A percentile compares a stretch with the other conserved stretches of the same genome.
Conservation (phyloP, 148 eudicot species). For the Fagopyrum homotropicum region DNA sequence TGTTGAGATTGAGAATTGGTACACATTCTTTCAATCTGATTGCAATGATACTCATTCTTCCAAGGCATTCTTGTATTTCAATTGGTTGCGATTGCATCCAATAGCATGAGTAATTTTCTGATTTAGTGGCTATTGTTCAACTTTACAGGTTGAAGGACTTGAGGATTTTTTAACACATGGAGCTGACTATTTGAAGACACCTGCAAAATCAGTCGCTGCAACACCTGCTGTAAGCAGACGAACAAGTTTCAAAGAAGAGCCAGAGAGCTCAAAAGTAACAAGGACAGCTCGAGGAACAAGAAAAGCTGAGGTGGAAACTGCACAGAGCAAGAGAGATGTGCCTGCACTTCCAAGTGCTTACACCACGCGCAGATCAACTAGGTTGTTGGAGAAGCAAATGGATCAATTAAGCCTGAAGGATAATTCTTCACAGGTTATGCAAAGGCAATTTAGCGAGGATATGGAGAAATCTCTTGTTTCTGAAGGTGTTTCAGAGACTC, state of each 20-base stretch:
- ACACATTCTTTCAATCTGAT: not conserved
- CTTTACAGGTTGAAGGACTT: conserved; percentile 64
- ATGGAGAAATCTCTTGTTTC: conserved; percentile 12
- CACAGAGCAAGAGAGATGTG: not conserved
- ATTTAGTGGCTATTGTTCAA: not conserved
- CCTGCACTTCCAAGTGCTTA: conserved; percentile 16
- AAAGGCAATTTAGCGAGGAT: conserved; percentile 14
- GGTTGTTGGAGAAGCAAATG: conserved; percentile 37
- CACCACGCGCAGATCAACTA: conserved; percentile 39
- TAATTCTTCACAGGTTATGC: conserved; percentile 12
- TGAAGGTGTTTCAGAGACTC: not conserved
- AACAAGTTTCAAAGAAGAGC: conserved; percentile 17
- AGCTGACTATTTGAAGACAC: conserved; percentile 34
- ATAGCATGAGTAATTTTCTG: not conserved
- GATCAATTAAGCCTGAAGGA: conserved; percentile 19
- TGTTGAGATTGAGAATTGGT: not conserved
- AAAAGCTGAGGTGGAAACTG: not conserved
- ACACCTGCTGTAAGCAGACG: conserved; percentile 26
- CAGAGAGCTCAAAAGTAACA: conserved; percentile 23
- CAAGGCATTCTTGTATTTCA: not conserved
- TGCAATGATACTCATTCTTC: not conserved
- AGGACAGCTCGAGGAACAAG: conserved; percentile 25
- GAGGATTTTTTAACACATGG: conserved; percentile 45
- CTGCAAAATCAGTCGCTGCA: conserved; percentile 30
- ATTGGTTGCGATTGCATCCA: not conserved